These are phyloP conservation scores for Paracoccidioides lutzii DNA, from an alignment of 2,329 filamentous ascomycete species.

Conservation along the genomic window DNA sequence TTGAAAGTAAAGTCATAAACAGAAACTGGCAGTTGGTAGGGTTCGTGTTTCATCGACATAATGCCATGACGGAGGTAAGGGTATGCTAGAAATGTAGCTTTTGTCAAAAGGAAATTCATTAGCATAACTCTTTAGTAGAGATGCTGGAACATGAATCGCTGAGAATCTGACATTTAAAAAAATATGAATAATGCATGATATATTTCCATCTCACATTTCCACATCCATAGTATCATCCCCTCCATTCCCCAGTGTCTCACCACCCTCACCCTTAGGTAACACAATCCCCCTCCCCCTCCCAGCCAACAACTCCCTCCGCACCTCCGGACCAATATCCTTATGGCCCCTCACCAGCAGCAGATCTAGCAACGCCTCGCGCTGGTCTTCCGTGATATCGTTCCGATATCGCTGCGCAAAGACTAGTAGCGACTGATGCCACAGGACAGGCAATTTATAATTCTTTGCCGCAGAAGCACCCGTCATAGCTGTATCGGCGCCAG, in stretches of 20 bases:
- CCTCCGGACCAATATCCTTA: conserved; percentile 77
- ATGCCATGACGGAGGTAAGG: too few relatives aligned
- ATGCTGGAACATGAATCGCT: too few relatives aligned
- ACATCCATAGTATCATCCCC: conserved; percentile 88
- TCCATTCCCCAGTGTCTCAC: conserved; percentile 42
- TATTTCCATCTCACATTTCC: conserved; percentile 20
- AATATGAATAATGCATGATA: not conserved
- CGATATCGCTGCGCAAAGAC: conserved; percentile 90
- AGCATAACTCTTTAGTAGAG: too few relatives aligned
- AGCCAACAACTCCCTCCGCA: conserved; percentile 74
- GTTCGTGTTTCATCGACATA: too few relatives aligned
- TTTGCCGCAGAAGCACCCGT: conserved; percentile 38
- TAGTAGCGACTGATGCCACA: conserved; percentile 91
- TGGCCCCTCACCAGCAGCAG: conserved; percentile 75
- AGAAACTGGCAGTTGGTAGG: too few relatives aligned
- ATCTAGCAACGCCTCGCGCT: conserved; percentile 81
- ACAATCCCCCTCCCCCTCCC: conserved; percentile 73
- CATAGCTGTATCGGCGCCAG: conserved; percentile 39
- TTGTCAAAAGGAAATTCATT: too few relatives aligned
- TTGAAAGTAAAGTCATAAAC: too few relatives aligned
- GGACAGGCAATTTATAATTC: conserved; percentile 61
- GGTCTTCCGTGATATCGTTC: conserved; percentile 92
- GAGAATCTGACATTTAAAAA: too few relatives aligned
- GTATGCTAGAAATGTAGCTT: too few relatives aligned
- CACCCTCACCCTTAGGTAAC: conserved; percentile 32